Percentiles rank a stretch among this genome's conserved stretches.
Conservation (phyloP, 176 grass and related monocot genomes). For the Oryza meridionalis region DNA sequence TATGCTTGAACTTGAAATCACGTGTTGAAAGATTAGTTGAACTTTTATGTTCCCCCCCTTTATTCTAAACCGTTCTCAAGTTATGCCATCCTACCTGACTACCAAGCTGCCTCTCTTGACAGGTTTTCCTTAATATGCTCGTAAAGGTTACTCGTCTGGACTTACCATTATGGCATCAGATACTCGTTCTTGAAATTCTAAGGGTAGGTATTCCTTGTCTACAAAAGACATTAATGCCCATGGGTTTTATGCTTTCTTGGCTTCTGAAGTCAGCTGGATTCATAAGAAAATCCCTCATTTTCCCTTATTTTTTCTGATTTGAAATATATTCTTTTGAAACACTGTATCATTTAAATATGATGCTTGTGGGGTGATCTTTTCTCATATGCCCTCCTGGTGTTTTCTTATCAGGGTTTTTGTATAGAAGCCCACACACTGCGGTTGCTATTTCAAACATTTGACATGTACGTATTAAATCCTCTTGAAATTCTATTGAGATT, state of each 20-base stretch:
- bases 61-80: slow-evolving; percentile 36
- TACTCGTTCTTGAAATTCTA: slow-evolving; percentile 98
- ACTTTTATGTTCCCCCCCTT: neutral
- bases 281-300: neutral
- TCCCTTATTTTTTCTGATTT: neutral
- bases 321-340: neutral
- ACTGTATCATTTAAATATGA: neutral
- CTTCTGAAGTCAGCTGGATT: neutral
- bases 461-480: slow-evolving; percentile 72
- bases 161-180: slow-evolving; percentile 97
- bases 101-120: slow-evolving; percentile 47
- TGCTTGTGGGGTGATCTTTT: slow-evolving; percentile 12
- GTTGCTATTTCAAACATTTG: slow-evolving; percentile 92
- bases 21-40: neutral
- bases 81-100: slow-evolving; percentile 31
- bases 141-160: slow-evolving; percentile 94
- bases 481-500: slow-evolving; percentile 31
- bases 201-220: slow-evolving; percentile 64
- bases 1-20: slow-evolving; percentile 7
- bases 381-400: slow-evolving; percentile 34
- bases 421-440: slow-evolving; percentile 87
- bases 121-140: slow-evolving; percentile 98
- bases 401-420: slow-evolving; percentile 82
- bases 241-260: slow-evolving; percentile 14
- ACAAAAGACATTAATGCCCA: slow-evolving; percentile 12